Evolutionary conservation across 169 alveolate genomes (phyloP).

Genomic region (Plasmodium ovale): DNA sequence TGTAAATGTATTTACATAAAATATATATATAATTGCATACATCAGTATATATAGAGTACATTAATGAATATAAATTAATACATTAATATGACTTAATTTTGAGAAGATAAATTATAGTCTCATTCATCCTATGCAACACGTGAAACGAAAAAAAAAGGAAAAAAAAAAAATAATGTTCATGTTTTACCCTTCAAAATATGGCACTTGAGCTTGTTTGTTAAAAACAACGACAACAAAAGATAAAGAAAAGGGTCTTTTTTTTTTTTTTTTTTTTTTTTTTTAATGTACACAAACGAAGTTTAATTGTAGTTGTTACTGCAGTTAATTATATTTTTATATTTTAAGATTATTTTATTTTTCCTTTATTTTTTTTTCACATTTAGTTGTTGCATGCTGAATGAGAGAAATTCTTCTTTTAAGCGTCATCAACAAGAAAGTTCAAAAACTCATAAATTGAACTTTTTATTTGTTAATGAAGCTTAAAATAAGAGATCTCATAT

Average conservation of each 20-base stretch:
- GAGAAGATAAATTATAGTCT: too few relatives aligned
- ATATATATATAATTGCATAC: neutral
- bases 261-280: slow-evolving; percentile 15
- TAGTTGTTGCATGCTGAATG: slow-evolving; percentile 17
- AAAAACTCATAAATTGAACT: slow-evolving; percentile 27
- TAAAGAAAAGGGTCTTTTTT: slow-evolving; percentile 14
- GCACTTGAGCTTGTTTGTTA: neutral
- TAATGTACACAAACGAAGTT: neutral
- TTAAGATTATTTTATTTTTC: slow-evolving; percentile 1
- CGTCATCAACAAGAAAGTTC: slow-evolving; percentile 11
- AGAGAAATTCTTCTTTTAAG: neutral
- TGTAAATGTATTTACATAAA: neutral
- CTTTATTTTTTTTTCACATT: too few relatives aligned
- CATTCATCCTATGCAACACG: too few relatives aligned
- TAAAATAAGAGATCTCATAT: neutral
- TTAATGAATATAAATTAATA: too few relatives aligned
- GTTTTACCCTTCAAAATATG: neutral
- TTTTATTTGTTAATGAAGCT: slow-evolving; percentile 38
- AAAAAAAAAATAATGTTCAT: slow-evolving; percentile 5
- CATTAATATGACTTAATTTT: too few relatives aligned
- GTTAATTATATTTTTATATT: neutral
- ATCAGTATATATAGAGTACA: too few relatives aligned
- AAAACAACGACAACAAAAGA: neutral
- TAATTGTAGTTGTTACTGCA: neutral
- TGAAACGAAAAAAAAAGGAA: neutral